Evolutionary conservation across 768 basidiomycete genomes (phyloP), one percentile per base, ranked within the genome.

Genomic region (Pisolithus albus): DNA sequence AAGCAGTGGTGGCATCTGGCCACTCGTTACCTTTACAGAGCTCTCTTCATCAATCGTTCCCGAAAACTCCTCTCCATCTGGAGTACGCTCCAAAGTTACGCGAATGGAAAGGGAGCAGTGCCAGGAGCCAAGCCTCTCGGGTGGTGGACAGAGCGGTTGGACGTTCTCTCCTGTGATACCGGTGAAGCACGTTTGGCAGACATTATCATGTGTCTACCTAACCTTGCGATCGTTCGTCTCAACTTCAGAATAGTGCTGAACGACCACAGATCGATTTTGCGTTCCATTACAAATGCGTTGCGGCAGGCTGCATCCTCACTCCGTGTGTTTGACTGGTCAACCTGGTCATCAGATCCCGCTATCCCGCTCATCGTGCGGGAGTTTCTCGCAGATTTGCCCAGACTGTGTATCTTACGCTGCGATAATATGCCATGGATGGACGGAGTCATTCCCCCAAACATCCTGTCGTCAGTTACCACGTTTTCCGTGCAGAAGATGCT

Each of bases 1-100:
- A 64, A 47, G 43, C 58, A 54, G 43, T 68, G 66, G 65, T 63
- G 56, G 57, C 53, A 60, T 38, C 49, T 68, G 32, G 61, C 66
- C 26, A 40, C 46, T 13, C 59, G 54, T 4, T 54, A 39, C 30
- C 64, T 66, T 36, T 64, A 66, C 34, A 45, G 42, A 30, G 59
- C 64, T 8, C 48, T 66, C 1, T 59, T 56, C 41, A 52, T 66
- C 1, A 51, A 58, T 23, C 21, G 53, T 21, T 44, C 28, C 13
- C 55, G 52, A n/a, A 56, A 39, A 46, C 5, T 66, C 9, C 26
- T 47, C 11, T 62, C 62, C n/a, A 59, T 68, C n/a, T 52, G 46
- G 9, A 49, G 7, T 23, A 47, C 58, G 0, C 23, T 66, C 24
- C 34, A 47, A 4, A 48, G 46, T n/a, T 62, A 57, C 1, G 46